Evolutionary conservation across 371 early-diverging fungal genomes (phyloP).

Genomic region (Mortierella sp.): DNA sequence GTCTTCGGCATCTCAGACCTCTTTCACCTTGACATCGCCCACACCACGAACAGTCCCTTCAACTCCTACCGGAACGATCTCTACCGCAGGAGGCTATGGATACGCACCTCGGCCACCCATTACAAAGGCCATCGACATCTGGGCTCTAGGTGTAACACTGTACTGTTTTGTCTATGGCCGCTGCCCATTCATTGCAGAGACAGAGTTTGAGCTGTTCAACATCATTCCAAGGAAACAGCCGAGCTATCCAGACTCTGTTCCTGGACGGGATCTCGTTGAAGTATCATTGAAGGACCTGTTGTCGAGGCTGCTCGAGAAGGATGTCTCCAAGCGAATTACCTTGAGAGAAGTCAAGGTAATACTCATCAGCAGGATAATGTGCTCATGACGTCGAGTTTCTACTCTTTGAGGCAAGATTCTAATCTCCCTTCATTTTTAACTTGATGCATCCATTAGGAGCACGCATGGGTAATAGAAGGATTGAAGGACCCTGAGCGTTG

Average conservation of each 20-base stretch:
- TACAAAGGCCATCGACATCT: conserved; percentile 95
- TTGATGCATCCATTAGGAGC: conserved; percentile 60
- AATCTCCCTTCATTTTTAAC: neutral
- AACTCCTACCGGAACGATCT: conserved; percentile 39
- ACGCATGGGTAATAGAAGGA: conserved; percentile 91
- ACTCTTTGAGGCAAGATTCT: neutral
- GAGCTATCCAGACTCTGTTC: conserved; percentile 67
- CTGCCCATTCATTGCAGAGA: conserved; percentile 97
- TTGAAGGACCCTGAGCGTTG: conserved; percentile 73
- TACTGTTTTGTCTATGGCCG: conserved; percentile 97
- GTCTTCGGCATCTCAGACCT: conserved; percentile 44
- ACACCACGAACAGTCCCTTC: conserved; percentile 36
- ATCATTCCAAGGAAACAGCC: conserved; percentile 83
- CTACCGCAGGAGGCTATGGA: conserved; percentile 9
- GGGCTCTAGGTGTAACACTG: conserved; percentile 99
- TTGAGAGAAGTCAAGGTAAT: conserved; percentile 87
- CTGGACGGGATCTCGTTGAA: conserved; percentile 44
- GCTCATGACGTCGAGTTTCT: neutral
- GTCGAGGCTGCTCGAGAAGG: conserved; percentile 82
- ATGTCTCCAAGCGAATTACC: conserved; percentile 86
- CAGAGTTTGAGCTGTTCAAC: conserved; percentile 96
- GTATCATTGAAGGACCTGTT: conserved; percentile 75
- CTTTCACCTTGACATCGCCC: conserved; percentile 32
- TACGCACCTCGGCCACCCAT: conserved; percentile 66
- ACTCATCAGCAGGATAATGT: neutral